Conservation (phyloP, 306 rosid species). For the Senna siamea region DNA sequence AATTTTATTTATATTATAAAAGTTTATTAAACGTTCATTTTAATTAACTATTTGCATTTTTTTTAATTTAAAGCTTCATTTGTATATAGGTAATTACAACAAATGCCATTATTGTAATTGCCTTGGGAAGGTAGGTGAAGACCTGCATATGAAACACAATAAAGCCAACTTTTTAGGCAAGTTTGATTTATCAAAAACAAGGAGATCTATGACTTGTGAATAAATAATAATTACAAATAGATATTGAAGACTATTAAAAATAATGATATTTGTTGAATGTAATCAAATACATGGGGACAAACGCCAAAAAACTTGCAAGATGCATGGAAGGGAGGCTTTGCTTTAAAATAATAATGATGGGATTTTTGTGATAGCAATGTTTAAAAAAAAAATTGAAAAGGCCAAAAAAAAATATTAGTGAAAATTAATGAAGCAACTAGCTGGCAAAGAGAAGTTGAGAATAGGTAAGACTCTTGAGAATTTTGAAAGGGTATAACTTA, state of each 20-base stretch:
- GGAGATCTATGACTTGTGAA: too few species aligned
- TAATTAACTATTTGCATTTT: background rate
- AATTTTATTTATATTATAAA: background rate
- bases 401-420: background rate
- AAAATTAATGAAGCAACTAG: background rate
- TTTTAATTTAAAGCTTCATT: background rate
- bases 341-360: background rate
- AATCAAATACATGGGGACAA: background rate
- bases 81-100: background rate
- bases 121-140: background rate
- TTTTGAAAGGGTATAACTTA: background rate
- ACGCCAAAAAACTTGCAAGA: background rate
- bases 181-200: too few species aligned
- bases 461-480: slow-evolving; percentile 5
- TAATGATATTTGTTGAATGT: background rate
- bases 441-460: background rate
- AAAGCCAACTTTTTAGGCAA: background rate
- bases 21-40: background rate
- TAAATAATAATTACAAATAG: too few species aligned
- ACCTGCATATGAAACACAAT: background rate
- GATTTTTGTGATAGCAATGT: background rate
- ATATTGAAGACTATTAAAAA: background rate
- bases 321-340: background rate
- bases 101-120: background rate
- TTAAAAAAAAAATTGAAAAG: background rate